Base-by-base conservation (phyloP, 495 filamentous ascomycete species). In the Neurospora sublineolata region DNA sequence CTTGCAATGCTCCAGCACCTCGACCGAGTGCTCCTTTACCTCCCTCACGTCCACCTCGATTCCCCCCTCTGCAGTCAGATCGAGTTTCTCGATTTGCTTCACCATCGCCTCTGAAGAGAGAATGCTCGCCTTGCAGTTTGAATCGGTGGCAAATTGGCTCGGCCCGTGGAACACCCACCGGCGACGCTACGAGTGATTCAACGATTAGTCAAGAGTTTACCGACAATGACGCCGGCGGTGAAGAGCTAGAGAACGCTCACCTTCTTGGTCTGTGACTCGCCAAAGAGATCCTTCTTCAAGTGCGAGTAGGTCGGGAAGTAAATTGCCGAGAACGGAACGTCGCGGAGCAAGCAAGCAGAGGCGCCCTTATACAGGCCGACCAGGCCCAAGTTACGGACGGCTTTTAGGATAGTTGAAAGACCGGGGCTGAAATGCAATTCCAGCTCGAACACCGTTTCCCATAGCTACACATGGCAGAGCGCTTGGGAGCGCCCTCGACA, bases 281-380 rank as follows among this genome's bases (percentile, higher is more conserved):
- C 95, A 76, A 97, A 98, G 78, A 92, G 85, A 81, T 97, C 94
- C 76, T 88, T 86, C 85, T 99, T 99, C 69, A 99, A 83, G 80
- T 99, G 95, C 73, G 88, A 90, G 83, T 99, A 99, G 27, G 93
- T 92, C 10, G 96, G 94, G 89, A 99, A 99, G 84, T 99, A 99
- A 78, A 99, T 98, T 71, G 93, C 94, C 67, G 93, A 97, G 85
- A 99, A 99, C 6, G 95, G 95, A 7, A 97, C 92, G 79, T 98
- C 95, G 71, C 95, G 94, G 30, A 97, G 88, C 74, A 98, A 84
- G 81, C 95, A 98, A 14, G 94, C 96, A 52, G 89, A 93, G n/a
- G 96, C 95, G 64, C 96, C 96, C 85, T 96, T 97, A 86, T 99
- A 98, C 73, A 99, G 84, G 36, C 95, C 95, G 67, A 97, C 84